Evolutionary conservation across 306 rosid species (phyloP), one percentile per base, ranked within the genome.

Genomic region (Sophora flavescens): DNA sequence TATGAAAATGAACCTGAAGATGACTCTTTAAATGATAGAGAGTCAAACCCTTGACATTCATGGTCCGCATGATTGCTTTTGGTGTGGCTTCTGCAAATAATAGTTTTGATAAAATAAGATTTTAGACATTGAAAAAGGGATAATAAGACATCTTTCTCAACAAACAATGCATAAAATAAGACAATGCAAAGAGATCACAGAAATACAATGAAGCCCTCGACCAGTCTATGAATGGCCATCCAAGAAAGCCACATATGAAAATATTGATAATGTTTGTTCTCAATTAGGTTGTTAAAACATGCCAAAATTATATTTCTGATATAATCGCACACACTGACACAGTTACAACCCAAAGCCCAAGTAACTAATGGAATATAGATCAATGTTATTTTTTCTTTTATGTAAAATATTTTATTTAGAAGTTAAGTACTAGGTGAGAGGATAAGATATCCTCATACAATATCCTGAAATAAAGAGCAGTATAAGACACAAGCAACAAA

Each of bases 11-110:
- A 82, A 76, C 98, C 98, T 94, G 98, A 14, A 94, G 97, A 86
- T 94, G 98, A 78, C 98, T 94, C 92, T 94, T 94, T 56, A 94
- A 85, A 80, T 94, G 98, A 85, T 91, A 94, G 66, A 94, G 98
- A 13, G 97, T 94, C 79, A 94, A 87, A 52, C 98, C 98, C 91
- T 94, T 94, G 78, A 91, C 97, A 83, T 94, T 94, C 98, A 94
- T 94, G 44, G 97, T 94, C 82, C 98, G 90, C 98, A 94, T 85
- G 60, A 94, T 94, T 9, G 98, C 98, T 87, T 94, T 94, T 26
- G 98, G 98, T 15, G 98, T 94, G 74, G 98, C 98, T 89, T 94
- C 98, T 91, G 93, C 85, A 90, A 66, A 75, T 63, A 84, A 75
- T 13, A 76, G 72, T 35, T 38, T 69, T 12, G 42, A 70, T 51